Percentiles rank a stretch among this genome's conserved stretches.
Conservation (phyloP, 148 eudicot species). For the Rhododendron henanense region DNA sequence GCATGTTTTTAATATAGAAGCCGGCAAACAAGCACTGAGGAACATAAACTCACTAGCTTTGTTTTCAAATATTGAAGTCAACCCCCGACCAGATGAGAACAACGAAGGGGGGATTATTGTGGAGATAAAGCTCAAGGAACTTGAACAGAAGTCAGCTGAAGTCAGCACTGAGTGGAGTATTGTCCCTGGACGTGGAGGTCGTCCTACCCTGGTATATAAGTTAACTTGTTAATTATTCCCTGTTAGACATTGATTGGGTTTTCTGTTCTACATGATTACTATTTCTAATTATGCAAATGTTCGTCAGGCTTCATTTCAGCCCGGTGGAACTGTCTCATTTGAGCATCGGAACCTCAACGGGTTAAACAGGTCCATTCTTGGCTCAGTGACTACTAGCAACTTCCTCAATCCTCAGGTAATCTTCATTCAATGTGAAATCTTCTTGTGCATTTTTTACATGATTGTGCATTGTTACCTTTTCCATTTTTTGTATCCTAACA, state of each 20-base stretch:
- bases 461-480: neutral
- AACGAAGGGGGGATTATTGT: conserved; percentile 93
- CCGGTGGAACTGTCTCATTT: conserved; percentile 91
- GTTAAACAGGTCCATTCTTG: conserved; percentile 82
- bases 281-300: conserved; percentile 6
- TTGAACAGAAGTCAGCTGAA: conserved; percentile 91
- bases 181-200: conserved; percentile 90
- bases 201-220: conserved; percentile 76
- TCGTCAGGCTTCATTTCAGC: conserved; percentile 90
- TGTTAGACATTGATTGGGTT: neutral
- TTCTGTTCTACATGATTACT: neutral
- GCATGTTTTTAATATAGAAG: conserved; percentile 83
- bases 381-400: conserved; percentile 92
- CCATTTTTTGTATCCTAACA: neutral
- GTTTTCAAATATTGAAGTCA: conserved; percentile 94
- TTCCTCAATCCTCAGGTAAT: conserved; percentile 91
- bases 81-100: conserved; percentile 92
- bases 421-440: conserved; percentile 1
- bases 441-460: neutral
- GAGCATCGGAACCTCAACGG: conserved; percentile 92
- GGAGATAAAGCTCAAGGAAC: conserved; percentile 92
- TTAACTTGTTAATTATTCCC: neutral
- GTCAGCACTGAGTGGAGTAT: conserved; percentile 98
- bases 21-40: conserved; percentile 91
- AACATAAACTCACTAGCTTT: conserved; percentile 83